Conservation (phyloP, 2,329 filamentous ascomycete species). For the Diaporthe sp. region DNA sequence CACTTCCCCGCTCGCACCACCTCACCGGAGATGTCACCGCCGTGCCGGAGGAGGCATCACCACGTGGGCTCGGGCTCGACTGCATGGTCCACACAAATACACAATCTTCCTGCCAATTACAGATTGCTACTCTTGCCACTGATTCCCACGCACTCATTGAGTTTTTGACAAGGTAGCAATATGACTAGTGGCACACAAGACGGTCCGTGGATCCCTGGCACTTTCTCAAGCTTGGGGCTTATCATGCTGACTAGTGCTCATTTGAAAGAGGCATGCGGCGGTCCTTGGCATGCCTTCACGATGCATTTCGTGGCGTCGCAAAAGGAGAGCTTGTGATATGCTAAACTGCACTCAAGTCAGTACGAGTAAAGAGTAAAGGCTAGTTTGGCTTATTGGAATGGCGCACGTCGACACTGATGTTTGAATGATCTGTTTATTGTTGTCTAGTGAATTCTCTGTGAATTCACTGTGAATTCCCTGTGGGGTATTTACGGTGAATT, state of each 20-base stretch:
- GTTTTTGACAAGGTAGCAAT: not conserved
- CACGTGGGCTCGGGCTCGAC: not conserved
- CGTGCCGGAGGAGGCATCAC: not conserved
- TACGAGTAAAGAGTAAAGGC: not conserved
- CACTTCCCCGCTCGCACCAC: not conserved
- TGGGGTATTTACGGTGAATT: too few relatives aligned
- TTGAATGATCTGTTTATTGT: too few relatives aligned
- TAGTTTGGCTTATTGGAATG: not conserved
- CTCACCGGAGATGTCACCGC: not conserved
- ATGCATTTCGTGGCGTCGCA: not conserved
- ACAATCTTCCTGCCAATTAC: not conserved
- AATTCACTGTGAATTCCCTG: too few relatives aligned
- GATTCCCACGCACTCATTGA: not conserved
- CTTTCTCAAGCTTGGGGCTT: not conserved
- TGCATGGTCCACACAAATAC: not conserved
- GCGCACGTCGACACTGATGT: too few relatives aligned
- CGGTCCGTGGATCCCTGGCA: not conserved
- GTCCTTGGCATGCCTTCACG: not conserved
- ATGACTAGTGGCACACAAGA: not conserved
- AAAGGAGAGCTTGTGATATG: not conserved
- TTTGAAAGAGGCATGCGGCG: not conserved
- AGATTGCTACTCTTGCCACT: not conserved
- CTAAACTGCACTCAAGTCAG: not conserved
- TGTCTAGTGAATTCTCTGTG: too few relatives aligned
- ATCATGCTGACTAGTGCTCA: not conserved